A percentile compares a stretch with the other conserved stretches of the same genome.
These are phyloP conservation scores for Calonectria hongkongensis DNA, from an alignment of 2,329 filamentous ascomycete species.

Conservation along the genomic window DNA sequence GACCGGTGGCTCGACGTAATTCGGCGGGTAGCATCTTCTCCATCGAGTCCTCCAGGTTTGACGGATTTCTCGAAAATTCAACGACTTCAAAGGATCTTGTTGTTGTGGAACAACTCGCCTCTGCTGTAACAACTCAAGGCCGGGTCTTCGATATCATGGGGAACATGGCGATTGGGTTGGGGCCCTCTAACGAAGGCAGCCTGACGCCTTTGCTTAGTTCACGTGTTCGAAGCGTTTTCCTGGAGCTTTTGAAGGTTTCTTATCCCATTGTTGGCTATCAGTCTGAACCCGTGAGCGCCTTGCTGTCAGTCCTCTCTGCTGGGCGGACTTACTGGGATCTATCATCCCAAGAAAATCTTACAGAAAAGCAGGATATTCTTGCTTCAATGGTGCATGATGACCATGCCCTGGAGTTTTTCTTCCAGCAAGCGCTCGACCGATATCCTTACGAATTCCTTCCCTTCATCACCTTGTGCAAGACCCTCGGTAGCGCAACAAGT, in stretches of 20 bases:
- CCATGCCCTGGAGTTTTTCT: conserved; percentile 73
- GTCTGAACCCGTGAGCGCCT: conserved; percentile 79
- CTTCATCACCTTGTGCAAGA: conserved; percentile 83
- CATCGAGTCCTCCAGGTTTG: conserved; percentile 76
- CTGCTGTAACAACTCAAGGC: conserved; percentile 68
- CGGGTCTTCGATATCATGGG: conserved; percentile 73
- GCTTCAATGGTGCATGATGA: conserved; percentile 61
- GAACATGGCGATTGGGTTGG: conserved; percentile 69
- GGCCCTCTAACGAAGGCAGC: conserved; percentile 66
- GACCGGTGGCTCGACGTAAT: conserved; percentile 69
- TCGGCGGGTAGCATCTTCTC: conserved; percentile 78
- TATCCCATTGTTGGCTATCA: conserved; percentile 82
- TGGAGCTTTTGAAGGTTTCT: conserved; percentile 82
- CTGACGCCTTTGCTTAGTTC: conserved; percentile 75
- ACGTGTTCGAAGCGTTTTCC: conserved; percentile 77
- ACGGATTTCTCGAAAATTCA: conserved; percentile 72
- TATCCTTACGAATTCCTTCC: conserved; percentile 92
- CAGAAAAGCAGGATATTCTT: conserved; percentile 58
- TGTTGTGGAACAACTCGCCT: conserved; percentile 70
- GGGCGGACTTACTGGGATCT: conserved; percentile 73
- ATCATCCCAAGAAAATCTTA: conserved; percentile 60
- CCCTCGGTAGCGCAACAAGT: conserved; percentile 68
- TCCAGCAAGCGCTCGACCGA: conserved; percentile 82
- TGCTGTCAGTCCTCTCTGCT: conserved; percentile 78
- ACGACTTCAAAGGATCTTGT: conserved; percentile 71